phyloP scores from a whole-genome alignment of 768 basidiomycete species.

The Pulveroboletus frians region DNA sequence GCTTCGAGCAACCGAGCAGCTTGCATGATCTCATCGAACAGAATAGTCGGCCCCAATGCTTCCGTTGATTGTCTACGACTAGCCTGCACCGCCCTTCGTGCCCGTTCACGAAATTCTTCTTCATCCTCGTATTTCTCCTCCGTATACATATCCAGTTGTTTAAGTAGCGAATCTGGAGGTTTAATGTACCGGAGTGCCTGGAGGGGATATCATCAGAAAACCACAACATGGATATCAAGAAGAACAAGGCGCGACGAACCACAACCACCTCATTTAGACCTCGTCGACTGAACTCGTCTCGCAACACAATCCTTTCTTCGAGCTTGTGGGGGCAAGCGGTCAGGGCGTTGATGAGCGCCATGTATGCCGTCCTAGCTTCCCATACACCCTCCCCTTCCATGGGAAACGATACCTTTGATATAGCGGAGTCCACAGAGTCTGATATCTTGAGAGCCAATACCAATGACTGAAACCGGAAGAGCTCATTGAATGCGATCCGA shows the following conservation, averaged over 20 bases:
- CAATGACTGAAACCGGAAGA: constrained; percentile 76
- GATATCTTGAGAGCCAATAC: constrained; percentile 57
- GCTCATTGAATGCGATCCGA: constrained; percentile 61
- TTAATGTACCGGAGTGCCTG: constrained; percentile 72
- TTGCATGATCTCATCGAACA: constrained; percentile 56
- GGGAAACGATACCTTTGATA: constrained; percentile 31
- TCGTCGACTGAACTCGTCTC: constrained; percentile 78
- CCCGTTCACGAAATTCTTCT: constrained; percentile 71
- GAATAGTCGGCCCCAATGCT: constrained; percentile 47
- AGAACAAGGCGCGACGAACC: constrained; percentile 42
- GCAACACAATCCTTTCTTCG: constrained; percentile 71
- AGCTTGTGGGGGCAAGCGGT: constrained; percentile 69
- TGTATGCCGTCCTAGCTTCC: constrained; percentile 73
- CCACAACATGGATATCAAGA: neutral
- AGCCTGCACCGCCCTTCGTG: constrained; percentile 34
- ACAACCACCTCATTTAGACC: constrained; percentile 82
- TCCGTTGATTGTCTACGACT: constrained; percentile 17
- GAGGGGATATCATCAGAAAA: neutral
- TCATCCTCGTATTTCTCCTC: constrained; percentile 92
- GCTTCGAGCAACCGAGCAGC: constrained; percentile 44
- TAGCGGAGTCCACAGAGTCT: constrained; percentile 36
- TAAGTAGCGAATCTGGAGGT: constrained; percentile 75
- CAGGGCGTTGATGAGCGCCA: constrained; percentile 77
- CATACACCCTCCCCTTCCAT: constrained; percentile 67
- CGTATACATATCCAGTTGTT: constrained; percentile 72